phyloP scores from a whole-genome alignment of 2,329 filamentous ascomycete genomes.

The Aschersonia sp. region DNA sequence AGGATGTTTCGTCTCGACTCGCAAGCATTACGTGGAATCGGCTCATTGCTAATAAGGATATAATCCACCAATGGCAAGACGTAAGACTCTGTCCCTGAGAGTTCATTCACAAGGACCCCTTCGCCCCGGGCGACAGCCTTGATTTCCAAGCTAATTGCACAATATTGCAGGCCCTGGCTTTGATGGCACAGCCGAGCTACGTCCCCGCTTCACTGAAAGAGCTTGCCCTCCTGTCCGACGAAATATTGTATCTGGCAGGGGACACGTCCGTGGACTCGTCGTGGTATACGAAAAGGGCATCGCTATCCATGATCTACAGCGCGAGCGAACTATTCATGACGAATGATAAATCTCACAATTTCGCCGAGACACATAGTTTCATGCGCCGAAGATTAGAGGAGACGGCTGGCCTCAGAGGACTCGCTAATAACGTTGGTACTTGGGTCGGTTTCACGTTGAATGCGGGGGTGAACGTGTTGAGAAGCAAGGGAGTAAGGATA shows the following conservation, averaged over 20 bases:
- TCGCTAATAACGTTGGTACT: conserved; percentile 49
- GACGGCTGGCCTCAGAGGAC: conserved; percentile 43
- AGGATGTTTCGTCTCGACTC: conserved; percentile 48
- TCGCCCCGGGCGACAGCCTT: neutral
- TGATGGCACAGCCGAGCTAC: conserved; percentile 77
- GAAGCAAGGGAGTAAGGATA: conserved; percentile 78
- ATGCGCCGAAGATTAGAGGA: conserved; percentile 63
- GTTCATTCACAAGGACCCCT: neutral
- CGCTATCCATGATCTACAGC: conserved; percentile 45
- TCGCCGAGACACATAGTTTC: conserved; percentile 65
- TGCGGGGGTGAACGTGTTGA: conserved; percentile 64
- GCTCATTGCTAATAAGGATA: conserved; percentile 54
- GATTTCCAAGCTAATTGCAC: neutral
- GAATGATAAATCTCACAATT: conserved; percentile 62
- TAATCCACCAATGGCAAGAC: conserved; percentile 76
- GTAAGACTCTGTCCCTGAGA: conserved; percentile 26
- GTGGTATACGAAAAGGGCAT: conserved; percentile 63
- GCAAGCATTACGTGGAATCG: conserved; percentile 61
- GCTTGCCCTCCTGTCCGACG: conserved; percentile 70
- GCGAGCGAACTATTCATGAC: conserved; percentile 88
- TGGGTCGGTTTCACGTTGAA: conserved; percentile 74
- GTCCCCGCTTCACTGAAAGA: conserved; percentile 64
- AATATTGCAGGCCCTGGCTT: conserved; percentile 57
- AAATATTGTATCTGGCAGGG: conserved; percentile 79
- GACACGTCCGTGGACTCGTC: conserved; percentile 68